A percentile compares a stretch with the other conserved stretches of the same genome.
These are phyloP conservation scores for Candida pseudoviswanathii DNA, from an alignment of 1,139 yeast genomes.

Conservation along the genomic window DNA sequence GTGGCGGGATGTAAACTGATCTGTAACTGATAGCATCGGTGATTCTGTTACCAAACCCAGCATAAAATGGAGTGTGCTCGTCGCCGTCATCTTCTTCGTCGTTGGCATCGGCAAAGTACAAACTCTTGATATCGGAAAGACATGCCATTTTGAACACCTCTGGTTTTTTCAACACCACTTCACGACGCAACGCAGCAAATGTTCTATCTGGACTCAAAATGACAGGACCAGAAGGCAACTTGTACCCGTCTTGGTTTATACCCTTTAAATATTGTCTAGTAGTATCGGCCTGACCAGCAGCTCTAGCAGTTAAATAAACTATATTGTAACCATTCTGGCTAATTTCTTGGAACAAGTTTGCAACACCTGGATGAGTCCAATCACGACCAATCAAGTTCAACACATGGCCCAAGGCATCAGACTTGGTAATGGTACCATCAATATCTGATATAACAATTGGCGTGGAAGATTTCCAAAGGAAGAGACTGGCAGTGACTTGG, in stretches of 20 bases:
- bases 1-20: slow-evolving; percentile 91
- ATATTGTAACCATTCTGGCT: slow-evolving; percentile 86
- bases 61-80: slow-evolving; percentile 79
- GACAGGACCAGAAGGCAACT: slow-evolving; percentile 90
- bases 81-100: slow-evolving; percentile 32
- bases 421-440: slow-evolving; percentile 97
- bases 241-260: slow-evolving; percentile 68
- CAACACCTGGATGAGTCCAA: slow-evolving; percentile 98
- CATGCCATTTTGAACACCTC: slow-evolving; percentile 99
- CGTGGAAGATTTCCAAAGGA: slow-evolving; percentile 78
- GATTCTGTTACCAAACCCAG: slow-evolving; percentile 96
- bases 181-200: slow-evolving; percentile 90
- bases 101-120: slow-evolving; percentile 47
- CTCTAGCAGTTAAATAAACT: slow-evolving; percentile 89
- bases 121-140: slow-evolving; percentile 76
- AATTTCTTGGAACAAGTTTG: slow-evolving; percentile 85
- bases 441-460: slow-evolving; percentile 97
- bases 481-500: slow-evolving; percentile 70
- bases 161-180: slow-evolving; percentile 91
- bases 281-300: slow-evolving; percentile 94
- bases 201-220: slow-evolving; percentile 95
- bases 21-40: slow-evolving; percentile 97
- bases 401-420: slow-evolving; percentile 97
- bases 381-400: slow-evolving; percentile 92
- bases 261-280: slow-evolving; percentile 84